Percentiles rank a stretch among this genome's conserved stretches.
phyloP scores from a whole-genome alignment of 192 early-diverging fungal genomes.

The Geranomyces variabilis region DNA sequence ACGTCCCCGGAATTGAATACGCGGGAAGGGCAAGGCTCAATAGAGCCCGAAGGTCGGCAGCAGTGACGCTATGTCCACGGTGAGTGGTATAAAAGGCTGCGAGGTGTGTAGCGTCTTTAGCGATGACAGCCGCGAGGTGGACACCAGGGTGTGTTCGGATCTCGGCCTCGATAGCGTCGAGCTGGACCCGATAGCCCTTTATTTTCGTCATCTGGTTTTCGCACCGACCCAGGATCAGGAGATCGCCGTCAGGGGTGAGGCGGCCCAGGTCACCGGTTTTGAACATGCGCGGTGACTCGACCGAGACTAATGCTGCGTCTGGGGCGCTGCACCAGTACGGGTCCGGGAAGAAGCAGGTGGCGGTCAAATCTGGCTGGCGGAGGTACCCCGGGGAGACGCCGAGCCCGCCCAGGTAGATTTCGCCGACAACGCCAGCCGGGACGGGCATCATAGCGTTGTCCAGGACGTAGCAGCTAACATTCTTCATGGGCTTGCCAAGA shows the following conservation, averaged over 20 bases:
- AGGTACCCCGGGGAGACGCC: constrained; percentile 44
- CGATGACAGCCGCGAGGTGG: constrained; percentile 18
- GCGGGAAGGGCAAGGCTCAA: constrained; percentile 21
- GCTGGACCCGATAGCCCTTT: constrained; percentile 38
- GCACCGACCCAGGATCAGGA: constrained; percentile 21
- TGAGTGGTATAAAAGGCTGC: constrained; percentile 38
- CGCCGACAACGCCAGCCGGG: constrained; percentile 45
- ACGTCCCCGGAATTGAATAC: constrained; percentile 41
- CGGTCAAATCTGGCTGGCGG: too few relatives aligned
- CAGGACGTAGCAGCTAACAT: neutral
- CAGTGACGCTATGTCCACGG: neutral
- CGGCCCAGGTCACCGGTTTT: constrained; percentile 32
- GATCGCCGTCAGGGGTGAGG: constrained; percentile 1
- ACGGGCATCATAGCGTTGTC: constrained; percentile 17
- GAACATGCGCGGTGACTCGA: constrained; percentile 32
- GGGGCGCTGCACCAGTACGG: constrained; percentile 15
- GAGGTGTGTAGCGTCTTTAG: constrained; percentile 34
- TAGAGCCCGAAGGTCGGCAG: neutral
- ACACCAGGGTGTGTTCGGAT: constrained; percentile 20
- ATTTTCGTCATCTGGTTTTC: constrained; percentile 57
- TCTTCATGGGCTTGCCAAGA: too few relatives aligned
- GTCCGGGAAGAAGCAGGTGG: constrained; percentile 31
- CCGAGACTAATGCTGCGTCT: too few relatives aligned
- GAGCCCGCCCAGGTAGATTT: constrained; percentile 46
- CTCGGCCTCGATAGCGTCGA: constrained; percentile 11